A percentile compares a stretch with the other conserved stretches of the same genome.
Conservation (phyloP, 2,329 filamentous ascomycete genomes). For the Cercospora brassicicola region DNA sequence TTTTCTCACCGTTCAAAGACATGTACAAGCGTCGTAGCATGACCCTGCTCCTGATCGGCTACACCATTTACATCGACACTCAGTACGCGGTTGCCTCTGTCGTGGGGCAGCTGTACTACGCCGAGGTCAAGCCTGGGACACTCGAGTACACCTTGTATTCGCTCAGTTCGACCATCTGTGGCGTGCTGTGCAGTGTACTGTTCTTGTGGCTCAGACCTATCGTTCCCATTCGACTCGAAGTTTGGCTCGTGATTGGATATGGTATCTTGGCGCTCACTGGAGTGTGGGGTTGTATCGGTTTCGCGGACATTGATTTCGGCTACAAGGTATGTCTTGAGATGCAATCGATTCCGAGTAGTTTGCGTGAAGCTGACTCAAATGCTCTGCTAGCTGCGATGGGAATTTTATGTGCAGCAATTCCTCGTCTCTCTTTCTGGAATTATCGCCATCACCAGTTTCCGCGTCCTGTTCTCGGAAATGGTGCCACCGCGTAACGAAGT, state of each 20-base stretch:
- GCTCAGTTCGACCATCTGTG: constrained; percentile 10
- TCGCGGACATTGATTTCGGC: constrained; percentile 13
- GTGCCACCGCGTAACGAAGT: constrained; percentile 18
- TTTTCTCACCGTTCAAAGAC: constrained; percentile 12
- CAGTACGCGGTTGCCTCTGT: constrained; percentile 16
- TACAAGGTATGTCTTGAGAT: constrained; percentile 5
- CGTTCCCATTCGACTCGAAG: constrained; percentile 10
- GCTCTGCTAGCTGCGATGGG: constrained; percentile 8
- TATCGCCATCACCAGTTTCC: constrained; percentile 11
- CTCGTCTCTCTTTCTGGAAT: constrained; percentile 10
- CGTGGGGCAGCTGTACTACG: constrained; percentile 12
- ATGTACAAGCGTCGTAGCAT: constrained; percentile 16
- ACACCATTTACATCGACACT: constrained; percentile 17
- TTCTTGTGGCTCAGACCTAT: constrained; percentile 11
- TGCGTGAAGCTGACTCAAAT: neutral
- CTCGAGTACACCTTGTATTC: constrained; percentile 17
- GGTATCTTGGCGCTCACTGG: neutral
- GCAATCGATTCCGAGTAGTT: neutral
- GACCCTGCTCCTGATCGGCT: constrained; percentile 12
- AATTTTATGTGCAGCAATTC: constrained; percentile 15
- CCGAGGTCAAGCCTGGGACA: constrained; percentile 12
- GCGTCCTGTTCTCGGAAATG: constrained; percentile 20
- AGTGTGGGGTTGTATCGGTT: constrained; percentile 14
- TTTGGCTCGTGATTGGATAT: constrained; percentile 11
- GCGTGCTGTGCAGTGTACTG: constrained; percentile 7